Percentiles rank a stretch among this genome's conserved stretches.
Conservation (phyloP, 495 filamentous ascomycete genomes). For the Tuber brumale region DNA sequence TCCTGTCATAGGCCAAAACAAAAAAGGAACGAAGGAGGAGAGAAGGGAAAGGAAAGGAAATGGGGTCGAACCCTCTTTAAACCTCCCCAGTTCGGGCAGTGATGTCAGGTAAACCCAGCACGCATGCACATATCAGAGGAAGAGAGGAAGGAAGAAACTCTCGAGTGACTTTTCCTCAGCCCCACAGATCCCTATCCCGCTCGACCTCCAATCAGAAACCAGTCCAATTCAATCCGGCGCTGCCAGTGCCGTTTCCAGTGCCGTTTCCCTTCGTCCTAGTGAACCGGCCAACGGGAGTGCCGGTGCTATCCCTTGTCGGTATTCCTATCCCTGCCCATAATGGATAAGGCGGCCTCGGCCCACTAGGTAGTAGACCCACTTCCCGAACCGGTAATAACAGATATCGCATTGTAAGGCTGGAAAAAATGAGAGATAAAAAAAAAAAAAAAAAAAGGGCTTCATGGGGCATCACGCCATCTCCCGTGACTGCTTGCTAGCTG, state of each 20-base stretch:
- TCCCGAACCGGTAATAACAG: neutral
- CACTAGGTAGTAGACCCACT: neutral
- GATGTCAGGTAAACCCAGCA: neutral
- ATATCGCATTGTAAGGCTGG: neutral
- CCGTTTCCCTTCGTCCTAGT: neutral
- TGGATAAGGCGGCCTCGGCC: neutral
- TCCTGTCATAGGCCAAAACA: neutral
- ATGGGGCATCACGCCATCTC: conserved; percentile 1
- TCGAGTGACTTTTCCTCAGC: neutral
- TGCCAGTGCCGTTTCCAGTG: neutral
- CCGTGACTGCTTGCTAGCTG: neutral
- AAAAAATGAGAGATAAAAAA: neutral
- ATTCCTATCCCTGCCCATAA: neutral
- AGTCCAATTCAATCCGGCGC: neutral
- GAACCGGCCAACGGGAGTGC: neutral
- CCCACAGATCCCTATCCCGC: neutral
- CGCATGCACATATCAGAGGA: neutral
- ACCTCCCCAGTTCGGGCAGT: neutral
- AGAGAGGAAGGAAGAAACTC: neutral
- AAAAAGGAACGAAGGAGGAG: neutral
- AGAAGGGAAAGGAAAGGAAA: neutral
- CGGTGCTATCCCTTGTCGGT: neutral
- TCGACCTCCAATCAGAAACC: neutral
- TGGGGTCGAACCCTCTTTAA: neutral
- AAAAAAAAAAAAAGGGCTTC: neutral